These are phyloP conservation scores for Fusarium citri DNA, from an alignment of 2,329 filamentous ascomycete genomes.

Conservation along the genomic window DNA sequence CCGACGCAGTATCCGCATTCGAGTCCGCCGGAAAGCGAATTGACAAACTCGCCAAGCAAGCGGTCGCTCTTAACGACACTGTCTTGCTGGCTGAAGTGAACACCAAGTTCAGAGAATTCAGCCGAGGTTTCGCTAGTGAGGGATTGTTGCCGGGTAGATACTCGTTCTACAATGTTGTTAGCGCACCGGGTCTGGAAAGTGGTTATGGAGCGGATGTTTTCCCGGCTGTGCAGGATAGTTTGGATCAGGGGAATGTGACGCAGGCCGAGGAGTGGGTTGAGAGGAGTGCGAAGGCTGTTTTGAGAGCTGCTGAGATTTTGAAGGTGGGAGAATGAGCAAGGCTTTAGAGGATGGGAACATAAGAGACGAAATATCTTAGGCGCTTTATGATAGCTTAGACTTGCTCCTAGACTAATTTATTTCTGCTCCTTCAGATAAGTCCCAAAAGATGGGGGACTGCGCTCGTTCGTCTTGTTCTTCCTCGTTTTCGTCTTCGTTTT, in stretches of 20 bases:
- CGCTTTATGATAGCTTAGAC: background rate
- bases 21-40: constrained; percentile 18
- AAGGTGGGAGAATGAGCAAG: background rate
- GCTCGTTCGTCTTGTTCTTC: too few relatives aligned
- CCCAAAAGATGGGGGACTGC: too few relatives aligned
- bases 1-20: constrained; percentile 10
- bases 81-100: constrained; percentile 7
- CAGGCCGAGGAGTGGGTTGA: constrained; percentile 40
- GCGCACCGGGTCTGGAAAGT: constrained; percentile 26
- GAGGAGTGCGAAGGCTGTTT: constrained; percentile 31
- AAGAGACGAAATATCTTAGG: background rate
- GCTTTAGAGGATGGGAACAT: rapidly evolving
- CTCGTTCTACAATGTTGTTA: constrained; percentile 35
- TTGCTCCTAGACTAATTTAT: rapidly evolving
- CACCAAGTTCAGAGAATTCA: constrained; percentile 19
- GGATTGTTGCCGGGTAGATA: constrained; percentile 24
- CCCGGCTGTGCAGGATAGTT: constrained; percentile 36
- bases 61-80: constrained; percentile 7
- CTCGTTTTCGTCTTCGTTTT: background rate
- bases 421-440: too few relatives aligned
- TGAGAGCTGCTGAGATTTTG: constrained; percentile 32
- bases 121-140: constrained; percentile 26
- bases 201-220: constrained; percentile 38
- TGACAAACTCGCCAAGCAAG: constrained; percentile 7
- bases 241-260: constrained; percentile 28